Evolutionary conservation across 1,139 yeast genomes (phyloP), one percentile per base, ranked within the genome.

Genomic region (Scheffersomyces cryptocercus): DNA sequence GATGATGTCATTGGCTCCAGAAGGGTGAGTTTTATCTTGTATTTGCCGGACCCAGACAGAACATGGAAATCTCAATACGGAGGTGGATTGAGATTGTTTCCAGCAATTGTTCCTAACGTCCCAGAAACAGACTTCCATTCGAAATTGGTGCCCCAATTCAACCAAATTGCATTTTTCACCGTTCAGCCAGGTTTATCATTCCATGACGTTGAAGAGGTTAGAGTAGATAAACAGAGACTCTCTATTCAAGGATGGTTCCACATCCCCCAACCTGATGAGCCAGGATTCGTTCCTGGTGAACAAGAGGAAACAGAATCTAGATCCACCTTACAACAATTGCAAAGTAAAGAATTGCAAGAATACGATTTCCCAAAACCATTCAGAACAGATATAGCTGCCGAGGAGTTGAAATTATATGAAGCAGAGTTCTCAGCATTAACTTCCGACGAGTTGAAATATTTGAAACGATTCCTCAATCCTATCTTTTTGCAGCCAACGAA

Each of bases 171-270:
- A 1, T 88, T 93, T 61, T 95, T 95, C 74, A 85, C 88, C 2
- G 98, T 95, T 8, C 95, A 90, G 60, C 99, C 99, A 1, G 99
- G 99, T 0, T 78, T 85, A 40, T 87, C 96, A 3, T 95, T 93
- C 73, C 99, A 95, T 62, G 99, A 95, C 55, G 99, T 95, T 8
- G 99, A 95, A 65, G 99, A 95, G 62, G 99, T 95, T 2, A 79
- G 85, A 50, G 96, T 84, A 2, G 95, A 90, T 56, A 88, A 84
- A 59, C 95, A 90, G 51, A 76, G 99, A 56, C 70, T 93, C 38
- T 87, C 97, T 1, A 88, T 95, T 48, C 97, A 93, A 59, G 99
- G 99, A 0, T 95, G 99, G 99, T 95, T 93, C 62, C 99, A 95
- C 62, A 88, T 91, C 39, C 99, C 99, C 2, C 99, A 93, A 61